phyloP scores from a whole-genome alignment of 768 basidiomycete genomes.

The Kwoniella dejecticola region DNA sequence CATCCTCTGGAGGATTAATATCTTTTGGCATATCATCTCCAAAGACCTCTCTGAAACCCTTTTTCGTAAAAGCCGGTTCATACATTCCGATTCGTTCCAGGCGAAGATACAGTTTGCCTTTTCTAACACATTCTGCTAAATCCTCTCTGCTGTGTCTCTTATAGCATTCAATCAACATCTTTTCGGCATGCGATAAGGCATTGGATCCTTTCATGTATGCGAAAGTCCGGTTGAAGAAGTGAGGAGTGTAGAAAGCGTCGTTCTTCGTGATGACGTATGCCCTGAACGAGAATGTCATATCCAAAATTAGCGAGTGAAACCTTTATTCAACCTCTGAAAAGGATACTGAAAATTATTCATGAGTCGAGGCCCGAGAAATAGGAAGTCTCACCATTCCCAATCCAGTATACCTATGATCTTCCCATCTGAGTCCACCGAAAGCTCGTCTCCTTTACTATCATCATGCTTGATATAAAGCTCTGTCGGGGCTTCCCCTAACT shows the following conservation, averaged over 20 bases:
- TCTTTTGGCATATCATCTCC: not conserved
- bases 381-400: slow-evolving; percentile 45
- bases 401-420: slow-evolving; percentile 46
- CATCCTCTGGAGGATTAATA: slow-evolving; percentile 1
- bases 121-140: slow-evolving; percentile 23
- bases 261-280: slow-evolving; percentile 18
- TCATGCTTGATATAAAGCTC: slow-evolving; percentile 33
- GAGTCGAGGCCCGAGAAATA: not conserved
- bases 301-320: not conserved
- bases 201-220: slow-evolving; percentile 2
- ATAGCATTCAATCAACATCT: slow-evolving; percentile 8
- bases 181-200: slow-evolving; percentile 3
- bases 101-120: slow-evolving; percentile 20
- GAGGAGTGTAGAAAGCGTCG: slow-evolving; percentile 20
- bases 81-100: slow-evolving; percentile 11
- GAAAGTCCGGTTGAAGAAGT: not conserved
- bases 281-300: slow-evolving; percentile 1
- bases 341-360: not conserved
- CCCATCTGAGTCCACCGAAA: slow-evolving; percentile 50
- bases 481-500: not conserved
- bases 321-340: no score
- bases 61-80: slow-evolving; percentile 1
- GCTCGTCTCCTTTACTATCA: slow-evolving; percentile 44
- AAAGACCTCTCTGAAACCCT: slow-evolving; percentile 4
- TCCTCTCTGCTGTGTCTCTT: slow-evolving; percentile 6